Base-by-base conservation (phyloP, 2,329 filamentous ascomycete genomes). In the Fusarium tanahbumbuense region DNA sequence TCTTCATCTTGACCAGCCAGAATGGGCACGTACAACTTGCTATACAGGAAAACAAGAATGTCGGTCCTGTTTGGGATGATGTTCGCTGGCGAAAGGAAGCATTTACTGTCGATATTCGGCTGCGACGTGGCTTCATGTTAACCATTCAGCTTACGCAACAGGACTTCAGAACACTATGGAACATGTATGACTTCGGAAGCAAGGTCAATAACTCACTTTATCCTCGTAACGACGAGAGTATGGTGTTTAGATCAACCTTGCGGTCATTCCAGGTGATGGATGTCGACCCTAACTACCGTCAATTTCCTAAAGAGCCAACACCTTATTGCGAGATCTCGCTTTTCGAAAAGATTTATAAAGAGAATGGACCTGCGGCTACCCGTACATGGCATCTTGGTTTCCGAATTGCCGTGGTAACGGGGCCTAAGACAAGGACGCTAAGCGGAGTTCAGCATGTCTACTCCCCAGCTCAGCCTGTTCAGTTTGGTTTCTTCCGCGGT, bases 231-330 rank as follows among this genome's bases (percentile, higher is more conserved):
- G 91, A 93, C 55, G 94, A 98, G 80, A 84, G 83, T 4, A 80
- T 91, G 59, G 84, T 92, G 4, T 93, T 93, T 76, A 88, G 91
- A 73, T 86, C 88, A 10, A 89, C 87, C 3, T 82, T 97, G 11
- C 88, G 88, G 46, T 87, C 90, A 27, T 93, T 97, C 70, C 92
- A 95, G 74, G 96, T 95, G 77, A 91, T 93, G 75, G 93, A 97
- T 75, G 85, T 90, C 3, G 87, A 89, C 71, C 83, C 89, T n/a
- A 85, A 92, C 62, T 85, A 91, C 16, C 86, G 89, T 61, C 85
- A 87, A 3, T 97, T 97, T 77, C 93, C 93, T 8, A 86, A 89
- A 48, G 93, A 97, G 25, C 85, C 91, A 8, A 85, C 94, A 8
- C 84, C 88, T 40, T 85, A 88, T 44, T 97, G 93, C 78, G 90